Evolutionary conservation across 805 yeast genomes (phyloP).

Genomic region (Starmerella ratchasimensis): DNA sequence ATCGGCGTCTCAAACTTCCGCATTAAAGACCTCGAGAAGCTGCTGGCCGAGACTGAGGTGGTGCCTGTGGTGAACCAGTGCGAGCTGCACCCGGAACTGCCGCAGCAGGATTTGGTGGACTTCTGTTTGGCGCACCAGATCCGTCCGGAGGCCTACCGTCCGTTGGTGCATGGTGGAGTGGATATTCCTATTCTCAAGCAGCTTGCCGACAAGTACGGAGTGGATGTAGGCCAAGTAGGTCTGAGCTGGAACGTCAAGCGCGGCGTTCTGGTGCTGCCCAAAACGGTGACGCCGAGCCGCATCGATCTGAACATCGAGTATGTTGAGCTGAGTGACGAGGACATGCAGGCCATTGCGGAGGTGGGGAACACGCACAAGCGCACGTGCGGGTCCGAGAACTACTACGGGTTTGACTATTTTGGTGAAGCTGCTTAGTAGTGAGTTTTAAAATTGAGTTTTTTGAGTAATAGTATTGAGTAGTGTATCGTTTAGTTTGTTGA

Average conservation of each 20-base stretch:
- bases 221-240: constrained; percentile 41
- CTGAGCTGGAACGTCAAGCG: constrained; percentile 50
- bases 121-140: constrained; percentile 41
- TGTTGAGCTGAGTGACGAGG: constrained; percentile 31
- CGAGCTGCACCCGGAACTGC: constrained; percentile 60
- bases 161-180: constrained; percentile 48
- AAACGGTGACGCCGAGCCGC: constrained; percentile 57
- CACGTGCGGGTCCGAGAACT: constrained; percentile 3
- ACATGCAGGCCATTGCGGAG: constrained; percentile 26
- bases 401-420: constrained; percentile 14
- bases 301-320: constrained; percentile 33
- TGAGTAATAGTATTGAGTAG: too few relatives aligned
- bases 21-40: constrained; percentile 34
- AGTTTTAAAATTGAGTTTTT: too few relatives aligned
- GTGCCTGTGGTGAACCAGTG: constrained; percentile 61
- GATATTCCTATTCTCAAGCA: constrained; percentile 35
- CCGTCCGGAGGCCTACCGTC: constrained; percentile 58
- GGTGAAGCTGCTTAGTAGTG: too few relatives aligned
- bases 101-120: constrained; percentile 46
- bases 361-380: constrained; percentile 20
- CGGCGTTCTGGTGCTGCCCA: constrained; percentile 52
- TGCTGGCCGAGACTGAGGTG: constrained; percentile 35
- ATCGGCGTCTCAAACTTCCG: constrained; percentile 66
- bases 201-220: constrained; percentile 44
- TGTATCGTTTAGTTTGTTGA: too few relatives aligned